Conservation (phyloP, 2,329 filamentous ascomycete species). For the Chaetomium sp. region DNA sequence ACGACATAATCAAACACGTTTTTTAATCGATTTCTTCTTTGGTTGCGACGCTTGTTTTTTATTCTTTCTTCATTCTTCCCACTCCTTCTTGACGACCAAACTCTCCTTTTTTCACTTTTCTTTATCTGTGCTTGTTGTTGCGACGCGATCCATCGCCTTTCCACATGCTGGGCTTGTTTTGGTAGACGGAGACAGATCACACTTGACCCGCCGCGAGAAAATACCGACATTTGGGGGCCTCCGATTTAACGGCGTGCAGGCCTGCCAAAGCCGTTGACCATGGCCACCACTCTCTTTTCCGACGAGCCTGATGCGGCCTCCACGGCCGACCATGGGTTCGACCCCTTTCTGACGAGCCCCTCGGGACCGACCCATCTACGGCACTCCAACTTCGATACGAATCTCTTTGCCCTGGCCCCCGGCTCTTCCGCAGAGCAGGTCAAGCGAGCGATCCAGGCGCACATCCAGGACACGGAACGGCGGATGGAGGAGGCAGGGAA, state of each 20-base stretch:
- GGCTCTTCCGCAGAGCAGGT: slow-evolving; percentile 75
- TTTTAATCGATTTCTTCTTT: slow-evolving; percentile 11
- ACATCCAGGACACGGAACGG: slow-evolving; percentile 86
- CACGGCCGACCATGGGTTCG: slow-evolving; percentile 27
- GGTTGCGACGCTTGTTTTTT: slow-evolving; percentile 6
- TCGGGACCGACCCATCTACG: slow-evolving; percentile 52
- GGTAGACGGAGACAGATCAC: slow-evolving; percentile 10
- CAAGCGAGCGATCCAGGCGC: slow-evolving; percentile 81
- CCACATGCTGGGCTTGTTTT: slow-evolving; percentile 15
- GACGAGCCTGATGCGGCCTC: slow-evolving; percentile 21
- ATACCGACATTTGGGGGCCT: slow-evolving; percentile 3
- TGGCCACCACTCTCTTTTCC: slow-evolving; percentile 23
- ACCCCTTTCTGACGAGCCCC: slow-evolving; percentile 51
- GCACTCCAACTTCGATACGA: slow-evolving; percentile 76
- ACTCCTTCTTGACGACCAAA: slow-evolving; percentile 7
- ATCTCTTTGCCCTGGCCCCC: slow-evolving; percentile 72
- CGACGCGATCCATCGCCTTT: slow-evolving; percentile 1
- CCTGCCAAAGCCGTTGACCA: slow-evolving; percentile 12
- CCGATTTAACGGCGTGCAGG: neutral
- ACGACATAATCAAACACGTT: slow-evolving; percentile 5
- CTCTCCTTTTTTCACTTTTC: slow-evolving; percentile 9
- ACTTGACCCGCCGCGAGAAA: slow-evolving; percentile 8
- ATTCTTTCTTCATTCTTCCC: too few relatives aligned
- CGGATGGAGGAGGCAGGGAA: slow-evolving; percentile 87
- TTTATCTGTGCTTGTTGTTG: slow-evolving; percentile 5